phyloP scores from a whole-genome alignment of 2,329 filamentous ascomycete genomes.

The Xylariaceae sp. region DNA sequence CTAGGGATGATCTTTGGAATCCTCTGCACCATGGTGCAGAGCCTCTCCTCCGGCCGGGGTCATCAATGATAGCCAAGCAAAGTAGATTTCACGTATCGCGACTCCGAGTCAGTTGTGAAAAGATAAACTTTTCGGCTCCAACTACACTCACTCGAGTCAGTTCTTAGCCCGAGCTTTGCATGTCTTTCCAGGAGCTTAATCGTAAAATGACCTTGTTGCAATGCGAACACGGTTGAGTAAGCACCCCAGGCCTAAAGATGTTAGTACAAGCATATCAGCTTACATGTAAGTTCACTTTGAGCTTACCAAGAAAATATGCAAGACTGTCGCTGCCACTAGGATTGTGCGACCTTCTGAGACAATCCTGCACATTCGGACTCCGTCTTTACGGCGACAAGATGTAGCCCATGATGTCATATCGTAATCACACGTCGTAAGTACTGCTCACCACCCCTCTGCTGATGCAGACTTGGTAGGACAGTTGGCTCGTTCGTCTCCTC shows the following conservation, averaged over 20 bases:
- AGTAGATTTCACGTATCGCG: too few relatives aligned
- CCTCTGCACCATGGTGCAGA: too few relatives aligned
- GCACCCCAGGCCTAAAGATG: neutral
- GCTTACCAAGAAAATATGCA: constrained; percentile 14
- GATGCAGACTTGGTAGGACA: too few relatives aligned
- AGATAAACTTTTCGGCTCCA: too few relatives aligned
- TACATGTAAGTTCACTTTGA: neutral
- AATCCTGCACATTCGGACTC: neutral
- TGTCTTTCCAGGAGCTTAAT: neutral
- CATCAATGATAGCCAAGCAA: too few relatives aligned
- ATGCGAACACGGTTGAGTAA: neutral
- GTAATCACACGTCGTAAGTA: neutral
- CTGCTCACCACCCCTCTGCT: too few relatives aligned
- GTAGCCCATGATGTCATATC: constrained; percentile 27
- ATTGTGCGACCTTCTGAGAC: neutral
- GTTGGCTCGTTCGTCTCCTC: too few relatives aligned
- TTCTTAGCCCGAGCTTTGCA: neutral
- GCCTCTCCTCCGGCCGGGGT: too few relatives aligned
- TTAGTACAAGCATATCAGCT: constrained; percentile 5
- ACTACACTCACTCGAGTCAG: too few relatives aligned
- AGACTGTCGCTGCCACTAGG: neutral
- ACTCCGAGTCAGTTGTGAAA: too few relatives aligned
- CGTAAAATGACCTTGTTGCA: neutral
- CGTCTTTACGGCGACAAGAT: neutral
- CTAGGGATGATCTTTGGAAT: too few relatives aligned